These are phyloP conservation scores for Fusarium beomiforme DNA, from an alignment of 2,329 filamentous ascomycete species.

Conservation along the genomic window DNA sequence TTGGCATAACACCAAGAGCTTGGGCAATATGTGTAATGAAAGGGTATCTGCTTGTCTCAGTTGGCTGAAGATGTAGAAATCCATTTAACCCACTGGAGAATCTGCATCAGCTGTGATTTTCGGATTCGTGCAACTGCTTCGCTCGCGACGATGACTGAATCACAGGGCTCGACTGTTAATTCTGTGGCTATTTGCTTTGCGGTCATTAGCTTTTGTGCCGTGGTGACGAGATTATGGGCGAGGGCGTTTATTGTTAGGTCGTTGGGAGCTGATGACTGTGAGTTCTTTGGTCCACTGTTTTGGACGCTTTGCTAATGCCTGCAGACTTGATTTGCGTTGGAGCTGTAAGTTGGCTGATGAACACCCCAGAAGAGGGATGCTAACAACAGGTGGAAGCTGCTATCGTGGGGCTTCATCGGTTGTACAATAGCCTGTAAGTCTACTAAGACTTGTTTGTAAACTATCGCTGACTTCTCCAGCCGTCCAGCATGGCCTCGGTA, in stretches of 20 bases:
- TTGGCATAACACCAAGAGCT: background rate
- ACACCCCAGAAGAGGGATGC: background rate
- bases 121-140: background rate
- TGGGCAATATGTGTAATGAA: background rate
- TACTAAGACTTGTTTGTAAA: accelerated
- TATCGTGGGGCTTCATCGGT: slow-evolving; percentile 24
- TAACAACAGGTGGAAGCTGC: background rate
- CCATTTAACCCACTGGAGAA: slow-evolving; percentile 4
- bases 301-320: background rate
- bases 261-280: slow-evolving; percentile 26
- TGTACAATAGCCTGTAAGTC: slow-evolving; percentile 23
- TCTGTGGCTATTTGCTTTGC: slow-evolving; percentile 25
- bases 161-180: slow-evolving; percentile 13
- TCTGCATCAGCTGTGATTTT: background rate
- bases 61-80: background rate
- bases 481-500: slow-evolving; percentile 22
- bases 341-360: background rate
- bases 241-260: slow-evolving; percentile 26
- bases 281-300: background rate
- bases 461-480: background rate
- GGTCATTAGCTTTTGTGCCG: slow-evolving; percentile 23
- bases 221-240: slow-evolving; percentile 25
- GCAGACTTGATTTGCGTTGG: slow-evolving; percentile 30
- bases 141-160: slow-evolving; percentile 8
- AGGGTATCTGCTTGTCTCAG: slow-evolving; percentile 4